A percentile compares a stretch with the other conserved stretches of the same genome.
These are phyloP conservation scores for Polytrichum formosum DNA, from an alignment of 225 moss, liverwort and hornwort species.

Conservation along the genomic window DNA sequence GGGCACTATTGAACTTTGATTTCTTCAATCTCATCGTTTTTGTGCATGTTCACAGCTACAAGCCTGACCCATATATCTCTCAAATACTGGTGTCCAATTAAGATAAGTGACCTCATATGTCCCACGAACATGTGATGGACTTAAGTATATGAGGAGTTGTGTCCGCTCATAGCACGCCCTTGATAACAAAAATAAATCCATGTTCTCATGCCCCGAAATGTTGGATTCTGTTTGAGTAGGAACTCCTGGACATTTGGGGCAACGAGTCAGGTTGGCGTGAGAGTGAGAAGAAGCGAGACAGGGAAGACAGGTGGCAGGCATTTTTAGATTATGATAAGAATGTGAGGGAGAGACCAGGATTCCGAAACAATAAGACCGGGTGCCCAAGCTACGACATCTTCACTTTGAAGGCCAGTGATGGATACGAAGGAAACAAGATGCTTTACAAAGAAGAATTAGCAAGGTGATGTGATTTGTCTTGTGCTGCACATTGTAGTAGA, in stretches of 20 bases:
- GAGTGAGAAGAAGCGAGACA: constrained; percentile 21
- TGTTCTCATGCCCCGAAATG: neutral
- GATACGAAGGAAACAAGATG: constrained; percentile 35
- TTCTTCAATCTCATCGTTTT: too few relatives aligned
- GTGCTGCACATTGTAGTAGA: too few relatives aligned
- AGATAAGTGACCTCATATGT: too few relatives aligned
- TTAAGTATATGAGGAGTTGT: too few relatives aligned
- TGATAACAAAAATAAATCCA: too few relatives aligned
- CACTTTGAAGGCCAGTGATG: constrained; percentile 22
- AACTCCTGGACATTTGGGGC: constrained; percentile 13
- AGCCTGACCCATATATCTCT: too few relatives aligned
- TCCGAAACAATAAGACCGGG: constrained; percentile 44
- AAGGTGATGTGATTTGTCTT: constrained; percentile 10
- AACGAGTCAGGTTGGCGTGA: constrained; percentile 26
- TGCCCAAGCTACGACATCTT: constrained; percentile 40
- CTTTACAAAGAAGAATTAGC: constrained; percentile 19
- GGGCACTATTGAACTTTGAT: too few relatives aligned
- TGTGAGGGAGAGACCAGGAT: constrained; percentile 29
- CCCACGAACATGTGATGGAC: too few relatives aligned
- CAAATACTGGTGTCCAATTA: too few relatives aligned
- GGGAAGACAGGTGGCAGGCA: constrained; percentile 37
- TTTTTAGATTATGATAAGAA: constrained; percentile 32
- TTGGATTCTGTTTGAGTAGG: constrained; percentile 10
- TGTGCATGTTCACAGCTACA: too few relatives aligned
- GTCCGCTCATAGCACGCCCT: too few relatives aligned